These are phyloP conservation scores for Lecanosticta acicola DNA, from an alignment of 2,329 filamentous ascomycete genomes.

Conservation along the genomic window DNA sequence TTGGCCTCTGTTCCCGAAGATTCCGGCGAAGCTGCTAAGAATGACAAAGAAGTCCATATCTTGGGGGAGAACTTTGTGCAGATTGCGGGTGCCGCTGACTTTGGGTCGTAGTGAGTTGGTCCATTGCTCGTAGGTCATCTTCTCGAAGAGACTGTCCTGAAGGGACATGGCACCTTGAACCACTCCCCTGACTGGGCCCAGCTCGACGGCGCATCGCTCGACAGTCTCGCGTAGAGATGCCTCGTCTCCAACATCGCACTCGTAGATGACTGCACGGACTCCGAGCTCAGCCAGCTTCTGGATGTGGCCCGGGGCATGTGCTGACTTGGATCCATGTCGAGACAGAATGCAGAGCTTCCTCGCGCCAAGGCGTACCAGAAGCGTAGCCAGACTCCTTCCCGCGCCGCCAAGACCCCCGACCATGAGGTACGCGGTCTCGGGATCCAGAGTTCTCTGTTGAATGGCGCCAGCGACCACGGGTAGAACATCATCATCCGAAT, in stretches of 20 bases:
- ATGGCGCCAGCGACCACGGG: too few relatives aligned
- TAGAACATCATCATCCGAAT: not conserved
- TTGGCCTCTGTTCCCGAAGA: slow-evolving; percentile 12
- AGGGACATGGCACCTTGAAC: slow-evolving; percentile 34
- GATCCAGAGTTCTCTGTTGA: not conserved
- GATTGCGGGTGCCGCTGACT: slow-evolving; percentile 26
- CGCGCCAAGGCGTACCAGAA: slow-evolving; percentile 1
- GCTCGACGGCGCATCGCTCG: not conserved
- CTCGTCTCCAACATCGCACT: not conserved
- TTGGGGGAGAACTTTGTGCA: not conserved
- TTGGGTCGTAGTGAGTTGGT: slow-evolving; percentile 16
- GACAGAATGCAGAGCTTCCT: slow-evolving; percentile 1
- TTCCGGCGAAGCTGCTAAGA: slow-evolving; percentile 16
- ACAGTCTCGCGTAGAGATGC: not conserved
- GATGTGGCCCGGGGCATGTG: not conserved
- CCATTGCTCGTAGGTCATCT: slow-evolving; percentile 19
- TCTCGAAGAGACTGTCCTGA: slow-evolving; percentile 11
- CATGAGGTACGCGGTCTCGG: slow-evolving; percentile 6
- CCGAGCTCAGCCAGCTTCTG: not conserved
- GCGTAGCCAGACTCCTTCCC: slow-evolving; percentile 2
- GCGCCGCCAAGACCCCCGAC: slow-evolving; percentile 5
- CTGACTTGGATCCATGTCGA: not conserved
- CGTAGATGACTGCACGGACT: not conserved
- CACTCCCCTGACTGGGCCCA: slow-evolving; percentile 7
- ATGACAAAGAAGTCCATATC: slow-evolving; percentile 25